Evolutionary conservation across 2,329 filamentous ascomycete species (phyloP), one percentile per base, ranked within the genome.

Genomic region (Berkeleyomyces rouxiae): DNA sequence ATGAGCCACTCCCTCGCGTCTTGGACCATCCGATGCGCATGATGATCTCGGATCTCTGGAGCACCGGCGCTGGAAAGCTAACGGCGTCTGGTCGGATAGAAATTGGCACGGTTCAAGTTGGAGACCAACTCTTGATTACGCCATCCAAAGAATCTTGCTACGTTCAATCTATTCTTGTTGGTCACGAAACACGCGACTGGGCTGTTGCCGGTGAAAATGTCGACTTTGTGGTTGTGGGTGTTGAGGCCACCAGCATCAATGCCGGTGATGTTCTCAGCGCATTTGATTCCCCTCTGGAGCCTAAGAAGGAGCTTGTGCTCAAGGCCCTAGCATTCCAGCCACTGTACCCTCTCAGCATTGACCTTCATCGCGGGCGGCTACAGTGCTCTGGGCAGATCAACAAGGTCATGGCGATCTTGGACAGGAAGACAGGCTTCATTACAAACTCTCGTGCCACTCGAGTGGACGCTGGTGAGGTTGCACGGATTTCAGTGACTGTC

Each of bases 241-340:
- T 96, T 70, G 92, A 97, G 68, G 82, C 88, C 0, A 81, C 88
- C 13, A 87, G 96, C 68, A 80, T 99, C 7, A 82, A 84, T 55
- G 80, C 87, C 6, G 93, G 93, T 23, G 91, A 97, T 70, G 87
- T 97, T 16, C 74, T 96, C n/a, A 96, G 90, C 74, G 79, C 82
- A 58, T 79, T 83, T 0, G 77, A 79, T 1, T 74, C 80, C 1
- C 86, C 90, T 0, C 85, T 96, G 42, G 74, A 77, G 36, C 87
- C 86, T 64, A 77, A 89, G 64, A 86, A 86, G 63, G 80, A 77
- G 0, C 91, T 97, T 68, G 88, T 82, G 1, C 83, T 87, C 65
- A 95, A 95, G 73, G 84, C 93, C 9, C 79, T 96, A 63, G 90
- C 91, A 0, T 95, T 97, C 69, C 90, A 96, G 65, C 86, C 92